Evolutionary conservation across 2,329 filamentous ascomycete species (phyloP).

Genomic region (Botrytis cinerea): DNA sequence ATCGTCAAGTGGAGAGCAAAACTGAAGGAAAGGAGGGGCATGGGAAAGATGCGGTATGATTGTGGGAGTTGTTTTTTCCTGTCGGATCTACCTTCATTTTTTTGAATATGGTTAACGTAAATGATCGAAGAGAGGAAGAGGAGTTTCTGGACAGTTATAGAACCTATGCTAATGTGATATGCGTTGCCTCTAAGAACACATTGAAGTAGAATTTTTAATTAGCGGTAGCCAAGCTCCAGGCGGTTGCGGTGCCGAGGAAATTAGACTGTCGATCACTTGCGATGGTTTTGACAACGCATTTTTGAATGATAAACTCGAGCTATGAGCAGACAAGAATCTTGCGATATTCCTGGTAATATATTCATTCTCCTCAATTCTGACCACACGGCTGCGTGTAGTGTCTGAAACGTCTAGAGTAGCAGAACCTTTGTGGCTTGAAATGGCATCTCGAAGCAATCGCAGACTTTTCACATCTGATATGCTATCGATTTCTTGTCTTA

Average conservation of each 20-base stretch:
- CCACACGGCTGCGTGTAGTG: slow-evolving; percentile 27
- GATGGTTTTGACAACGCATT: neutral
- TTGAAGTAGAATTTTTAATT: too few relatives aligned
- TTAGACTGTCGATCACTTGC: neutral
- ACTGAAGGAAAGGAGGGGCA: neutral
- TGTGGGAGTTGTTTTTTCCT: neutral
- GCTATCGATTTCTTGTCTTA: slow-evolving; percentile 31
- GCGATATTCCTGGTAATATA: neutral
- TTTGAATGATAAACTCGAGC: neutral
- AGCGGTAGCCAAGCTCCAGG: neutral
- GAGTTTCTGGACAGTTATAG: too few relatives aligned
- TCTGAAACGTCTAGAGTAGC: slow-evolving; percentile 27
- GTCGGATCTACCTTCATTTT: neutral
- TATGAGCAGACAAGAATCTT: neutral
- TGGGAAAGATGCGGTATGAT: neutral
- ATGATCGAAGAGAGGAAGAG: too few relatives aligned
- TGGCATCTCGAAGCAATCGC: slow-evolving; percentile 29
- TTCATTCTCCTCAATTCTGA: slow-evolving; percentile 2
- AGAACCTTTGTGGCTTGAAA: slow-evolving; percentile 22
- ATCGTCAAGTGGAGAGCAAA: neutral
- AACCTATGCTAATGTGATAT: too few relatives aligned
- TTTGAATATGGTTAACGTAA: neutral
- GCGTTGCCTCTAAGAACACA: too few relatives aligned
- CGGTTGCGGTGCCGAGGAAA: neutral
- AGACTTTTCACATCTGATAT: slow-evolving; percentile 34